Base-by-base conservation (phyloP, 1,284 basidiomycete genomes). In the Ustilago loliicola region DNA sequence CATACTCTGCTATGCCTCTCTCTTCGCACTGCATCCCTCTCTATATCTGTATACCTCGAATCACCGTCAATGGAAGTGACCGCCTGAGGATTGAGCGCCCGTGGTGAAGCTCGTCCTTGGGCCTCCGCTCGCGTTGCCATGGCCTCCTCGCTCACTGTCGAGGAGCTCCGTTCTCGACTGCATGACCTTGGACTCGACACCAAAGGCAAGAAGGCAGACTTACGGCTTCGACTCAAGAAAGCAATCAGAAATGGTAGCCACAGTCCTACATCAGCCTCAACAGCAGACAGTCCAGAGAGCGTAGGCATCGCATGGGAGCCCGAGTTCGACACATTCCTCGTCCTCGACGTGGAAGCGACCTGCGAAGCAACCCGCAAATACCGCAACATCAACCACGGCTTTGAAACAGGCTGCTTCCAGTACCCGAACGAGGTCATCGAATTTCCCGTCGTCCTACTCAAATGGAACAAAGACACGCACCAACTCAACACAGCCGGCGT, bases 351-450 rank as follows among this genome's bases (percentile, higher is more conserved):
- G 56, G 96, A 98, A 86, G 96, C 92, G 6, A 98, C 96, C 0
- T 98, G 96, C 85, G 78, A 81, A 52, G 34, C 52, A 0, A 79
- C 72, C 7, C 67, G 77, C 58, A 75, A 66, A 52, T 79, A 79
- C 45, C 64, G 68, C 54, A 73, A 73, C 53, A 45, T 67, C 11
- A 38, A 67, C n/a, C 66, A 73, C 51, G 71, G 72, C 47, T 74
- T 55, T 32, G 66, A 74, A 29, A 69, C 66, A 8, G 66, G 72
- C 48, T 62, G 50, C 56, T 80, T 93, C 79, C 90, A 91, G 63
- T 94, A 91, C 87, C 92, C 93, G 0, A 97, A 97, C 86, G 95
- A 98, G 88, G 95, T 76, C 72, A 56, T 85, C 93, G 94, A 96
- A 87, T 93, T 93, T 87, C 94, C 94, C 4, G 93, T 98, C 13